These are phyloP conservation scores for Gonium pectorale DNA, from an alignment of 139 green algal species.

Conservation along the genomic window DNA sequence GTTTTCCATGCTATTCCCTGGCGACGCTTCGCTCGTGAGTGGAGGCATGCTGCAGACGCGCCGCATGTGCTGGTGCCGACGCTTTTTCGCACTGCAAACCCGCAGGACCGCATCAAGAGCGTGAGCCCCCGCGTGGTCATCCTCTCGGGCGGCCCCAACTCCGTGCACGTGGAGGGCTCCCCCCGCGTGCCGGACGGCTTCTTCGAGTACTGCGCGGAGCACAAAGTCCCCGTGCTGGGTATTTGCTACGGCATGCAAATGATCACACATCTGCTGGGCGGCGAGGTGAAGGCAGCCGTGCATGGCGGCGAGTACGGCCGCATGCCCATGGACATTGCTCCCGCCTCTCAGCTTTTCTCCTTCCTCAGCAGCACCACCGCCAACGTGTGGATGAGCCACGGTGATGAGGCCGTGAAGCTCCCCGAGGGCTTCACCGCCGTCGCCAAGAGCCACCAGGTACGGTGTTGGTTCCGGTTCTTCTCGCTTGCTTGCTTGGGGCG, in stretches of 20 bases:
- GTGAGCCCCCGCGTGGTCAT: constrained; percentile 89
- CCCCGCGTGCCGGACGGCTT: constrained; percentile 90
- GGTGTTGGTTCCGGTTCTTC: not conserved
- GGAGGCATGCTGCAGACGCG: not conserved
- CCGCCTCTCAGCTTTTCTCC: constrained; percentile 77
- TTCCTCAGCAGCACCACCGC: constrained; percentile 46
- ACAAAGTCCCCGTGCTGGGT: constrained; percentile 90
- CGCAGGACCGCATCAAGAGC: constrained; percentile 87
- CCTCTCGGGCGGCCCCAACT: constrained; percentile 96
- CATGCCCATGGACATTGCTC: constrained; percentile 88
- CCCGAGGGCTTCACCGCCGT: constrained; percentile 90
- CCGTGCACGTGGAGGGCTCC: constrained; percentile 91
- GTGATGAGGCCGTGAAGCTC: constrained; percentile 91
- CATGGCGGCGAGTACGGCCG: constrained; percentile 96
- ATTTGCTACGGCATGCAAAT: constrained; percentile 98
- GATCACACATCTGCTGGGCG: constrained; percentile 77
- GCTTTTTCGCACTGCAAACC: not conserved
- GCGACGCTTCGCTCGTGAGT: constrained; percentile 85
- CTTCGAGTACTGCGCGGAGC: constrained; percentile 77
- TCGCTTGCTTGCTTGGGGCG: too few relatives aligned
- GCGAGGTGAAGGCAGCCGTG: constrained; percentile 78
- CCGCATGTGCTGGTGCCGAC: not conserved
- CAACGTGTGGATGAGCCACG: constrained; percentile 99
- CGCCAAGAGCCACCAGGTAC: constrained; percentile 83
- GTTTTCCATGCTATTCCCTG: constrained; percentile 93